A percentile compares a stretch with the other conserved stretches of the same genome.
phyloP scores from a whole-genome alignment of 2,329 filamentous ascomycete genomes.

The Alternaria sp. region DNA sequence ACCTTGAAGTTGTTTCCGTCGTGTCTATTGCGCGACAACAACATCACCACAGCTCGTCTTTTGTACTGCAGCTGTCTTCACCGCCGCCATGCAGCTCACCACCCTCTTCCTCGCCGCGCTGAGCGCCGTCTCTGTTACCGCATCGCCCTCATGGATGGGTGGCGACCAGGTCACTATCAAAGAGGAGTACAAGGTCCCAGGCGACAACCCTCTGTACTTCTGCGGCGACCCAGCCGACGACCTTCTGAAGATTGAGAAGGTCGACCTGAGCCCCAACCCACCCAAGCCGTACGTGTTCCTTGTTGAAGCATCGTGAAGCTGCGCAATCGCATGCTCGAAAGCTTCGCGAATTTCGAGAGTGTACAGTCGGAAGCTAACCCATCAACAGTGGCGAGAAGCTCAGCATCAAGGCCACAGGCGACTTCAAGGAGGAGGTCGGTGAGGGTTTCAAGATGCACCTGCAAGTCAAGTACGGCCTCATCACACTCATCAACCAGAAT shows the following conservation, averaged over 20 bases:
- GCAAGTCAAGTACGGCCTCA: slow-evolving; percentile 91
- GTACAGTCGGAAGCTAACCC: slow-evolving; percentile 1
- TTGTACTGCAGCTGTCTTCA: background rate
- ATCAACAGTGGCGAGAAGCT: slow-evolving; percentile 73
- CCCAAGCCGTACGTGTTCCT: slow-evolving; percentile 74
- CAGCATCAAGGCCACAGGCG: slow-evolving; percentile 78
- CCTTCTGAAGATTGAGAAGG: slow-evolving; percentile 76
- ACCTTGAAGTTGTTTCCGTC: background rate
- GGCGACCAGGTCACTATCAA: slow-evolving; percentile 57
- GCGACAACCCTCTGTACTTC: slow-evolving; percentile 83
- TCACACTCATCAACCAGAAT: slow-evolving; percentile 81
- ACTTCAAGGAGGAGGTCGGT: slow-evolving; percentile 73
- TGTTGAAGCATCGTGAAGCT: background rate
- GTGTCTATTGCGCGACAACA: background rate
- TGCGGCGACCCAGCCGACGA: slow-evolving; percentile 74
- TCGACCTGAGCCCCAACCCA: slow-evolving; percentile 86
- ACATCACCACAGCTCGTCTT: background rate
- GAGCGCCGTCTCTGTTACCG: slow-evolving; percentile 52
- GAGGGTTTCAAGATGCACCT: slow-evolving; percentile 82
- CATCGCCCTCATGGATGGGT: slow-evolving; percentile 50
- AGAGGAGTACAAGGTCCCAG: slow-evolving; percentile 71
- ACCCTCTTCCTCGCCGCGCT: slow-evolving; percentile 51
- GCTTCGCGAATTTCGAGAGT: background rate
- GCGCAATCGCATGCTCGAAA: background rate
- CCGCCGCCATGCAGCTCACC: slow-evolving; percentile 43